phyloP scores from a whole-genome alignment of 2,329 filamentous ascomycete species.

The Decorospora gaudefroyi region DNA sequence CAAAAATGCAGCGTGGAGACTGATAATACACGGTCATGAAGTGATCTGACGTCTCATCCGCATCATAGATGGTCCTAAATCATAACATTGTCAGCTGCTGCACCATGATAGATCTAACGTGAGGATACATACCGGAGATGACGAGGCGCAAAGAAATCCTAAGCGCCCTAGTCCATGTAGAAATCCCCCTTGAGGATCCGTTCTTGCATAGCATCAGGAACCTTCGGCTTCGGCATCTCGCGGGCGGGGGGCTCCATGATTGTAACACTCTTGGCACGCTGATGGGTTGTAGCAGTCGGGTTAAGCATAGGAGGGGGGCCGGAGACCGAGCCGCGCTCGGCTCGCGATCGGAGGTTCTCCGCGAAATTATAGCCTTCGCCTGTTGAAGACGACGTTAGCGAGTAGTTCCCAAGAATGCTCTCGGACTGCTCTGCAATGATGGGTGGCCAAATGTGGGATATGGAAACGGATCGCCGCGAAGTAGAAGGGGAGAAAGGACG shows the following conservation, averaged over 20 bases:
- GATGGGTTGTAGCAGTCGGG: constrained; percentile 51
- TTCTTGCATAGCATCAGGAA: constrained; percentile 91
- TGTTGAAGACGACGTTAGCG: constrained; percentile 68
- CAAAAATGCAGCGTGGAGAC: constrained; percentile 13
- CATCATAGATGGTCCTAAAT: constrained; percentile 12
- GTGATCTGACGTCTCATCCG: constrained; percentile 14
- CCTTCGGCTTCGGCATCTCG: constrained; percentile 62
- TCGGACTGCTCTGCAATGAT: constrained; percentile 42
- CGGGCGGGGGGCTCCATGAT: constrained; percentile 62
- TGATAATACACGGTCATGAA: constrained; percentile 24
- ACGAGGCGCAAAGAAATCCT: constrained; percentile 13
- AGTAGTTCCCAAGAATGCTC: constrained; percentile 52
- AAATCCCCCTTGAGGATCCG: constrained; percentile 97
- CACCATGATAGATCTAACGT: neutral
- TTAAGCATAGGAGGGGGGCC: constrained; percentile 42
- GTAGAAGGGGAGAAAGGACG: constrained; percentile 29
- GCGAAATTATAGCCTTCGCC: constrained; percentile 97
- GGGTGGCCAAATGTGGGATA: constrained; percentile 34
- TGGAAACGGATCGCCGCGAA: constrained; percentile 31
- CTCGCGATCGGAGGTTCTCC: constrained; percentile 89
- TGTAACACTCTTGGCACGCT: constrained; percentile 70
- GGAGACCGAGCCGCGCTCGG: constrained; percentile 71
- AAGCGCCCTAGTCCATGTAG: constrained; percentile 77
- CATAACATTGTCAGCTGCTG: constrained; percentile 8
- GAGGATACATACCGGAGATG: constrained; percentile 31